These are phyloP conservation scores for Lasiosphaeria ovina DNA, from an alignment of 495 filamentous ascomycete genomes.

Conservation along the genomic window DNA sequence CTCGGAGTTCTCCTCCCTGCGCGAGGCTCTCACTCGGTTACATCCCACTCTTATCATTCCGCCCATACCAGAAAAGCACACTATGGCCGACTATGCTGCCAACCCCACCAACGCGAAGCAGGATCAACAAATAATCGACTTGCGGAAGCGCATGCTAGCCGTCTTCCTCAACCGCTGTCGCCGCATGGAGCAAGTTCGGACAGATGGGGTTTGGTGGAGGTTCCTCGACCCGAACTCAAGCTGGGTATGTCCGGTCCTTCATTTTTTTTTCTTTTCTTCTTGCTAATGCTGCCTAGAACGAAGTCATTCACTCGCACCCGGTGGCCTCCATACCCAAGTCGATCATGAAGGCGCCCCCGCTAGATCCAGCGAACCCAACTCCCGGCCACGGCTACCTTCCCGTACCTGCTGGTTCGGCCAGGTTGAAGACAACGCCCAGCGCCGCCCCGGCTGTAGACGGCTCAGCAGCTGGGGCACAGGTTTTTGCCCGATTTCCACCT, in stretches of 20 bases:
- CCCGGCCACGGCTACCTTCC: constrained; percentile 87
- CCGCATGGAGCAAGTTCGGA: constrained; percentile 85
- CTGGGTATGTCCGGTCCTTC: constrained; percentile 66
- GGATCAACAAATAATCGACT: constrained; percentile 91
- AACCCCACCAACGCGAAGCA: constrained; percentile 98
- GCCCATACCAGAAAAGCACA: constrained; percentile 97
- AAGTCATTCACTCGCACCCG: constrained; percentile 86
- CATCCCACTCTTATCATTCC: constrained; percentile 94
- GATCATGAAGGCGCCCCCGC: constrained; percentile 85
- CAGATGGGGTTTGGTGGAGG: constrained; percentile 95
- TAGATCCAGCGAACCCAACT: constrained; percentile 87
- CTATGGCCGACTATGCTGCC: constrained; percentile 96
- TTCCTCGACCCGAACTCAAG: constrained; percentile 97
- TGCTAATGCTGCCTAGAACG: constrained; percentile 62
- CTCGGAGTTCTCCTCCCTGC: constrained; percentile 92
- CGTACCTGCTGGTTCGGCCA: constrained; percentile 78
- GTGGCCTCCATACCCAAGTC: constrained; percentile 90
- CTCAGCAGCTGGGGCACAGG: constrained; percentile 58
- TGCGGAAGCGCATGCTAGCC: constrained; percentile 91
- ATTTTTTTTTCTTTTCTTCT: neutral
- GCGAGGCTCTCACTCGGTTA: constrained; percentile 81
- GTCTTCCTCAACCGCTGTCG: constrained; percentile 94
- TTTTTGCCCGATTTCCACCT: constrained; percentile 81
- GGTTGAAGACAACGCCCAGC: constrained; percentile 63
- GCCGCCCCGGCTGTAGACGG: constrained; percentile 30